Conservation (phyloP, 345 rosid genomes). For the Eucalyptus regnans region DNA sequence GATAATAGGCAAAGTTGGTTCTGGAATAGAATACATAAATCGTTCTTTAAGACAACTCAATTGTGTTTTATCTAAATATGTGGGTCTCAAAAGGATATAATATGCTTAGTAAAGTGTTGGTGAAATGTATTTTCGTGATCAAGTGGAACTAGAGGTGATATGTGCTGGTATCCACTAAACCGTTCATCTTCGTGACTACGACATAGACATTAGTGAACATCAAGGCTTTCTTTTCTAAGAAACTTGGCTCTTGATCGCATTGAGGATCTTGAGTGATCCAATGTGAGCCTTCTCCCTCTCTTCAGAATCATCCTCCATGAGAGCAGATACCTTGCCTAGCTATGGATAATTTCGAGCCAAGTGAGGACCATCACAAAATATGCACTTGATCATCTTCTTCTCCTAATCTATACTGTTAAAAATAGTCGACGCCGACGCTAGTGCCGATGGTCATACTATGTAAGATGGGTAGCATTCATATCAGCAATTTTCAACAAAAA, state of each 20-base stretch:
- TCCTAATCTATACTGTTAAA: not conserved
- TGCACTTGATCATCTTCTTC: not conserved
- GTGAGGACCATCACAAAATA: not conserved
- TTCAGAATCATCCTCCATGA: not conserved
- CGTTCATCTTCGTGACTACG: not conserved
- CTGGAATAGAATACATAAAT: not conserved
- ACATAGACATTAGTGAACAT: not conserved
- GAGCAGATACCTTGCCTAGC: not conserved
- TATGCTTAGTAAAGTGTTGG: not conserved
- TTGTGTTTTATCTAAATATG: not conserved
- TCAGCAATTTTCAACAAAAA: fast-evolving
- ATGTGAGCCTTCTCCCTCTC: not conserved
- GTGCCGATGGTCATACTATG: fast-evolving
- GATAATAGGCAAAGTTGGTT: not conserved
- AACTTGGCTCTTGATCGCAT: not conserved
- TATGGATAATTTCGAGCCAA: not conserved
- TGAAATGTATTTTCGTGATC: not conserved
- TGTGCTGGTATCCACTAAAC: not conserved
- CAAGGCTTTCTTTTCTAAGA: not conserved
- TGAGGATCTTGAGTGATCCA: not conserved
- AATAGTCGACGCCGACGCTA: fast-evolving
- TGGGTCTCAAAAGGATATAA: not conserved
- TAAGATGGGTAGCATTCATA: not conserved
- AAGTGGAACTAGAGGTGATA: not conserved
- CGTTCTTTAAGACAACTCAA: not conserved